Conservation (phyloP, 2,329 filamentous ascomycete species). For the Xylariomycetidae sp. region DNA sequence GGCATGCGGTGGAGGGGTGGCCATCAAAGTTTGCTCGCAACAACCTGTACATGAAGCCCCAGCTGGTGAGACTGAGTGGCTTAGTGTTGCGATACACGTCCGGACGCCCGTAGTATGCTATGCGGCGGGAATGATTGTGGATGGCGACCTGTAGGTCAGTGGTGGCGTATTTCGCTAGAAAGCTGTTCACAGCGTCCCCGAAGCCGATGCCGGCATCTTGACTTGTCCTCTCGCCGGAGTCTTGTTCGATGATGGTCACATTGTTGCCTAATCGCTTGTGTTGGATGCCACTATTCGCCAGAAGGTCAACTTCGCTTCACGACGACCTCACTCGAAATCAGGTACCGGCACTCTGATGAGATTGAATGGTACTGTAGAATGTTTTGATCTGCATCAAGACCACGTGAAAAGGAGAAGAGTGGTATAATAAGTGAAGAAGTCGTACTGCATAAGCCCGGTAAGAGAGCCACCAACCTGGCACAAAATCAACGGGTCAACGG, state of each 20-base stretch:
- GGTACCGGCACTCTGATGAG: too few relatives aligned
- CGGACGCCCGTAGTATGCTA: slow-evolving; percentile 11
- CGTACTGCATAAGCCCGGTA: neutral
- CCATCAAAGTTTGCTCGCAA: slow-evolving; percentile 37
- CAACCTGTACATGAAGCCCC: slow-evolving; percentile 35
- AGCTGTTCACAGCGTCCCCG: slow-evolving; percentile 26
- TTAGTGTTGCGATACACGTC: slow-evolving; percentile 10
- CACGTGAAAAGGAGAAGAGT: too few relatives aligned
- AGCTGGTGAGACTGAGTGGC: slow-evolving; percentile 33
- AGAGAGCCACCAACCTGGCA: neutral
- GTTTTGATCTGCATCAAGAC: too few relatives aligned
- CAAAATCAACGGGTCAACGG: neutral
- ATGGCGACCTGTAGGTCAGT: slow-evolving; percentile 17
- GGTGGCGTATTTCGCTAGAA: slow-evolving; percentile 29
- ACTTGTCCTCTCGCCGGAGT: slow-evolving; percentile 29
- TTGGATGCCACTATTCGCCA: slow-evolving; percentile 6
- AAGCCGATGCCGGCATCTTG: slow-evolving; percentile 34
- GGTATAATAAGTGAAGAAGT: too few relatives aligned
- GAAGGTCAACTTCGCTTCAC: too few relatives aligned
- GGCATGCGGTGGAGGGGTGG: slow-evolving; percentile 15
- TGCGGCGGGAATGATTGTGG: slow-evolving; percentile 3
- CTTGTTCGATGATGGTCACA: slow-evolving; percentile 34
- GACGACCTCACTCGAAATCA: too few relatives aligned
- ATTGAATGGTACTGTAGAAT: too few relatives aligned
- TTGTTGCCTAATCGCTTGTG: slow-evolving; percentile 30